Percentiles rank a stretch among this genome's conserved stretches.
phyloP scores from a whole-genome alignment of 257 asterid species.

The Apocynum venetum region DNA sequence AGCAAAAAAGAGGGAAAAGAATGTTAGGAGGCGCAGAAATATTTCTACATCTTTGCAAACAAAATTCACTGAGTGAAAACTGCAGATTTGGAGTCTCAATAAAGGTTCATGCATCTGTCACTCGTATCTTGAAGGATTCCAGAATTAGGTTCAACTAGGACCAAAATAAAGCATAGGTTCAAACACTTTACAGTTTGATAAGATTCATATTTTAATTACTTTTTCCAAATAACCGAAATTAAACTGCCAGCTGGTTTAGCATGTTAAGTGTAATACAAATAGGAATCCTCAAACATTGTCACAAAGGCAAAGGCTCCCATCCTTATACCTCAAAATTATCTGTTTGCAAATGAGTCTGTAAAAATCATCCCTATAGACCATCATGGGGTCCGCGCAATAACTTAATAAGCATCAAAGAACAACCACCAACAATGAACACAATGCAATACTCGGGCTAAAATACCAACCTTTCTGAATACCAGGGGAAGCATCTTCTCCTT shows the following conservation, averaged over 20 bases:
- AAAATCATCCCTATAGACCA: not conserved
- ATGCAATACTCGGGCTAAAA: not conserved
- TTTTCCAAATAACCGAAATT: not conserved
- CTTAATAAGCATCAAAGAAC: not conserved
- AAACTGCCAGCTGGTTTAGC: not conserved
- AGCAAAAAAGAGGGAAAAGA: not conserved
- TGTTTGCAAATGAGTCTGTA: not conserved
- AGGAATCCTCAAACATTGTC: not conserved
- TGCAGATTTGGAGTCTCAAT: not conserved
- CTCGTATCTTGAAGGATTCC: not conserved
- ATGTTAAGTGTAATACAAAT: not conserved
- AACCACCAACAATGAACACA: not conserved
- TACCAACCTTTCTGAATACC: constrained; percentile 82
- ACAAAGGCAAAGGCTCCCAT: not conserved
- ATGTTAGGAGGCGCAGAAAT: not conserved
- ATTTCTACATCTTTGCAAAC: not conserved
- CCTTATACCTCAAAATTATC: not conserved
- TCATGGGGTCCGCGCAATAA: not conserved
- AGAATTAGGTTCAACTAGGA: not conserved
- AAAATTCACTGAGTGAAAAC: too few relatives aligned
- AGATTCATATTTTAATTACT: not conserved
- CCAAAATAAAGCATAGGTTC: not conserved
- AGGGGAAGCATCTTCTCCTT: constrained; percentile 82
- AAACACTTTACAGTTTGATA: not conserved
- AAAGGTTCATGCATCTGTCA: not conserved